Evolutionary conservation across 2,329 filamentous ascomycete genomes (phyloP), one percentile per base, ranked within the genome.

Genomic region (Pezicula radicicola): DNA sequence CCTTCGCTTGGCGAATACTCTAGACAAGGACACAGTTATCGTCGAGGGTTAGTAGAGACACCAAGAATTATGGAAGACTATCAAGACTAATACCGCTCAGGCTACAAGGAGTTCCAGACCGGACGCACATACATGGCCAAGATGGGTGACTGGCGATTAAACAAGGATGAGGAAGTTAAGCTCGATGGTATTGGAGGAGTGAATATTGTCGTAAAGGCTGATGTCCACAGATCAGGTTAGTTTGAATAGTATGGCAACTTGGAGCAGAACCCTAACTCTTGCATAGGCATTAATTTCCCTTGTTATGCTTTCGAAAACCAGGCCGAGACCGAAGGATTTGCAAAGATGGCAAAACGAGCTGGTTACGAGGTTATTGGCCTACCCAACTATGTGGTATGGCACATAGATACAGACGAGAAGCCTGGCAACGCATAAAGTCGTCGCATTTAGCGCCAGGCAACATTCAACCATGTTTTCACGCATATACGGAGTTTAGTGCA

Each of bases 341-440:
- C 94, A 36, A 96, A 95, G 71, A 99, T 99, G 94, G 94, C 94
- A 54, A 97, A 95, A 75, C 81, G 91, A 57, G 94, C 94, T 16
- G 94, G 94, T 42, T 97, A 97, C 69, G 81, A 90, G 65, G 94
- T 99, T 25, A 83, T 91, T 61, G 94, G 94, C 43, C 77, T 99
- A 51, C 94, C 93, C 40, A 99, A 99, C 70, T 99, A 99, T 69
- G 87, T 99, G 47, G 93, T 99, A 53, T 99, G 94, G 94, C 94
- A 99, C 69, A 89, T 96, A 64, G 94, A 99, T 70, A 99, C 94
- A 2, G 84, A 92, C 51, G 94, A 99, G 76, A 96, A 97, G 78
- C 82, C 84, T 33, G 91, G 91, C 33, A 97, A 97, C 52, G 55
- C 52, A 43, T 64, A 60, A 53, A 51, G 48, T 51, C 48, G 45